Base-by-base conservation (phyloP, 805 yeast genomes). In the Kazachstania psychrophila region DNA sequence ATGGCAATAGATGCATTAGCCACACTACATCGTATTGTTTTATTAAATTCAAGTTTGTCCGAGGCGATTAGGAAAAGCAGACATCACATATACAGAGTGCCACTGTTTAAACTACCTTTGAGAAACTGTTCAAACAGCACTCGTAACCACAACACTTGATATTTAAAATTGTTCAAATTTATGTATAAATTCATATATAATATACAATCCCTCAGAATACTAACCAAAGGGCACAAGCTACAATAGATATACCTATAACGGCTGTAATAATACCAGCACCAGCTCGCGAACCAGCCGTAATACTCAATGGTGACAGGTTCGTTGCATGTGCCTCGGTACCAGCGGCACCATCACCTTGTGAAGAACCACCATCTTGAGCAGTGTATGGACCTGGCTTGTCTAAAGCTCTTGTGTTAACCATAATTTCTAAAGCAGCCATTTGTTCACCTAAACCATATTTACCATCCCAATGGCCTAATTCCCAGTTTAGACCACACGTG, bases 401-500 rank as follows among this genome's bases (percentile, higher is more conserved):
- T 22, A 51, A 45, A 33, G 61, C 60, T 28, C 51, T 47, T 8
- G 70, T 51, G 34, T 67, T 70, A 19, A 65, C 68, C 46, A 75
- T 65, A 1, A 63, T 62, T 51, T 87, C 96, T 43, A 87, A 62
- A 0, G 96, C 95, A 23, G 79, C 64, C 72, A 84, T 81, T 62
- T 89, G 95, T 62, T 89, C 95, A 39, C 96, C 96, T 24, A 89
- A 68, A 3, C 96, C 96, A 50, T 73, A 85, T 28, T 54, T 52
- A 2, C 72, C 77, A 60, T 88, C 96, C 77, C 81, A 82, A 14
- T 74, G 75, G 14, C 31, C 37, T 10, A 8, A n/a, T 3, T 72
- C 61, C 97, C 97, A 88, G 52, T 83, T 69, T 39, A 72, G 52
- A 20, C 96, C 96, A 66, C 97, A 89, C 0, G 96, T 88, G 44